Base-by-base conservation (phyloP, 306 rosid genomes). In the Quercus rubra region DNA sequence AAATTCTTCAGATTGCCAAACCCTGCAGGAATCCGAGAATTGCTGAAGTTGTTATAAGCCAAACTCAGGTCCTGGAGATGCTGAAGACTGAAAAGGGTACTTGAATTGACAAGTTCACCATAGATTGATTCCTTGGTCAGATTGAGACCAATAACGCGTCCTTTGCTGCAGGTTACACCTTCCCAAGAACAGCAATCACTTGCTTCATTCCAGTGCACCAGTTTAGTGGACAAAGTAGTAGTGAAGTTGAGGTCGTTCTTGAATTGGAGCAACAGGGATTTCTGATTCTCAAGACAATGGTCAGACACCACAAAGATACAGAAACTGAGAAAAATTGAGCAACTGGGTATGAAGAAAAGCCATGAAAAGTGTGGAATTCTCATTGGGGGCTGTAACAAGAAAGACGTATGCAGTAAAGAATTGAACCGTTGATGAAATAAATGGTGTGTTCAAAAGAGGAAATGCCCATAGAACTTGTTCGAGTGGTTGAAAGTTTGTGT, bases 1-100 rank as follows among this genome's bases (percentile, higher is more conserved):
- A 89, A 78, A 68, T 76, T 80, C 3, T 12, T 46, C 63, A 90
- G 82, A 70, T 61, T 73, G 21, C 76, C 71, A 41, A 90, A 73
- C 30, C 51, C 77, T 0, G 82, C 31, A 5, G 91, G 93, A 21
- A 90, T 86, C 0, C 0, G 35, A 33, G 87, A 72, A 4, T 11
- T 35, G 35, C 0, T 41, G 20, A 80, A 59, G 14, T 59, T 2
- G 64, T 87, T 90, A 10, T 1, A 5, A 11, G 86, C 72, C 79
- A 90, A 74, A 6, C 71, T 86, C 35, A 86, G 73, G 52, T 28
- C 55, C 20, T 78, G 76, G 13, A 89, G 86, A 58, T 78, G n/a
- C 55, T 63, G 69, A 10, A 84, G 79, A 77, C 56, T 21, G 78
- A 87, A 87, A n/a, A 84, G 67, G 31, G 18, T 57, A 33, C 86